Conservation (phyloP, 192 early-diverging fungal genomes). For the Coemansia sp. region DNA sequence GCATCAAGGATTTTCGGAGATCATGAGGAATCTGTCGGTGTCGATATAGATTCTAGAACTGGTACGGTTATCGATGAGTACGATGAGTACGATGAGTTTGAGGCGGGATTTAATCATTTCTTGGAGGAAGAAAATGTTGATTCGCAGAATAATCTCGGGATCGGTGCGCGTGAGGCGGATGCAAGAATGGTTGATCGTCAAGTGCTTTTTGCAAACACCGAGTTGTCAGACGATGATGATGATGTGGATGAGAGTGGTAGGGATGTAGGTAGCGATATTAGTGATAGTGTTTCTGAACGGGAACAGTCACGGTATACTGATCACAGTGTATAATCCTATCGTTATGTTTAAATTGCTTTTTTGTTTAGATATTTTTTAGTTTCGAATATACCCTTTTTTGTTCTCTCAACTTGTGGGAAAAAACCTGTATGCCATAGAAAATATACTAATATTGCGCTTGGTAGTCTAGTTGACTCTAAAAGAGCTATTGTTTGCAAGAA, state of each 20-base stretch:
- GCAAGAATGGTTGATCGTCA: constrained; percentile 40
- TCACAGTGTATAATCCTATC: neutral
- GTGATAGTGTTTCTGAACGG: too few species aligned
- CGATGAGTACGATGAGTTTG: constrained; percentile 50
- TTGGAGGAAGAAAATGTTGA: constrained; percentile 39
- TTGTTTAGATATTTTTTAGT: constrained; percentile 5
- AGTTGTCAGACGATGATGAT: constrained; percentile 44
- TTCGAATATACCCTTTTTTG: neutral
- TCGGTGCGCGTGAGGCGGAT: constrained; percentile 25
- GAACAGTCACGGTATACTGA: too few species aligned
- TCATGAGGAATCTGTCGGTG: constrained; percentile 9
- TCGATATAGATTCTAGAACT: neutral
- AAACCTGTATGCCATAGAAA: too few species aligned
- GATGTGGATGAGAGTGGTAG: neutral
- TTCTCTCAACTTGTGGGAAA: too few species aligned
- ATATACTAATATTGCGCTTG: too few species aligned
- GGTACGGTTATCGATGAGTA: constrained; percentile 28
- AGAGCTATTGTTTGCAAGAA: too few species aligned
- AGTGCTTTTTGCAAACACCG: constrained; percentile 47
- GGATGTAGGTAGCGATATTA: neutral
- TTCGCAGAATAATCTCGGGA: neutral
- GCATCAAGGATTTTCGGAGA: constrained; percentile 20
- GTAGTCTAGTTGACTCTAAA: too few species aligned
- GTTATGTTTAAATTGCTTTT: neutral
- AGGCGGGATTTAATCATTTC: constrained; percentile 52